A percentile compares a stretch with the other conserved stretches of the same genome.
Evolutionary conservation across 192 early-diverging fungal genomes (phyloP).

Genomic region (Backusella psychrophila): DNA sequence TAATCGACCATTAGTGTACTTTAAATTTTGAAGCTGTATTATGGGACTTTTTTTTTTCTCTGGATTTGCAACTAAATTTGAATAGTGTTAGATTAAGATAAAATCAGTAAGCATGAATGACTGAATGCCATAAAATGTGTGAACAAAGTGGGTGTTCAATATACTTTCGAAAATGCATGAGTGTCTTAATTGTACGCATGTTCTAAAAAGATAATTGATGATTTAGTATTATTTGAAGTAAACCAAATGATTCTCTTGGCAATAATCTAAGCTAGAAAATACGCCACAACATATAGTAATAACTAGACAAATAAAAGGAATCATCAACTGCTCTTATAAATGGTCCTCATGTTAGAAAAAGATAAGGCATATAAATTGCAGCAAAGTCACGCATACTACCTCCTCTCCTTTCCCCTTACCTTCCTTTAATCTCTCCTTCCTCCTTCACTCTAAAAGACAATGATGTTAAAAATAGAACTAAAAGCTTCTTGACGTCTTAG

Average conservation of each 20-base stretch:
- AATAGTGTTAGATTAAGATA: too few species aligned
- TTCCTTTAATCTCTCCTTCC: neutral
- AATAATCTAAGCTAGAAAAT: slow-evolving; percentile 9
- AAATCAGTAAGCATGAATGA: too few species aligned
- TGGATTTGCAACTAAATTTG: too few species aligned
- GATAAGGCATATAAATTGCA: neutral
- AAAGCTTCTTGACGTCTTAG: neutral
- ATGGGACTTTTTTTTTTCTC: too few species aligned
- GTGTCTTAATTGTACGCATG: too few species aligned
- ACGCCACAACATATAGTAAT: neutral
- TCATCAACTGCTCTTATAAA: neutral
- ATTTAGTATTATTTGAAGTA: neutral
- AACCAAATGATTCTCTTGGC: slow-evolving; percentile 11
- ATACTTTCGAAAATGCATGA: too few species aligned
- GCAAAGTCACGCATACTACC: neutral
- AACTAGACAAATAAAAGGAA: neutral
- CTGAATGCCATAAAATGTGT: too few species aligned
- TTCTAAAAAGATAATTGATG: neutral
- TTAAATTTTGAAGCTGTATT: too few species aligned
- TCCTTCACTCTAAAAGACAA: neutral
- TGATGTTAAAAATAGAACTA: neutral
- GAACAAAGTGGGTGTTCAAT: too few species aligned
- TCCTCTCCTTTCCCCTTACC: too few species aligned
- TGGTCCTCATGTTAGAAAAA: neutral
- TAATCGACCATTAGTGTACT: too few species aligned